These are phyloP conservation scores for Lasiodiplodia theobromae DNA, from an alignment of 2,329 filamentous ascomycete genomes.

Conservation along the genomic window DNA sequence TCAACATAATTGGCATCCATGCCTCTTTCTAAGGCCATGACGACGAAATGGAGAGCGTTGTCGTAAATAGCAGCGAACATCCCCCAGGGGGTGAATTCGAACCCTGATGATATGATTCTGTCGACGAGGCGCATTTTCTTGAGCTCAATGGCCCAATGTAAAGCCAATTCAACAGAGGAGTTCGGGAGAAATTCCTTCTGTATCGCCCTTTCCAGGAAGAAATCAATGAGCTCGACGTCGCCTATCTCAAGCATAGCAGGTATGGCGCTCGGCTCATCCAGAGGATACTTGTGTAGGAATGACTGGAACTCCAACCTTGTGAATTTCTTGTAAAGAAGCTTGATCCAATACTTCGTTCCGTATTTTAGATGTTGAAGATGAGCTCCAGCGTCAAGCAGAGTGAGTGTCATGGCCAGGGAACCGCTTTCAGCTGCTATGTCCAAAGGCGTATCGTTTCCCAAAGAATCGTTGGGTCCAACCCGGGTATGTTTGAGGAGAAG, in stretches of 20 bases:
- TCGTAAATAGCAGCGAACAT: not conserved
- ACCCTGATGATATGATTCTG: not conserved
- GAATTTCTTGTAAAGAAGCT: not conserved
- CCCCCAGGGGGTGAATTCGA: not conserved
- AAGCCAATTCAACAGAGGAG: not conserved
- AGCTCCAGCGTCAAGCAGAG: not conserved
- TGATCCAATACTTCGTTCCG: not conserved
- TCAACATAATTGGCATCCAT: not conserved
- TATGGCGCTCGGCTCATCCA: not conserved
- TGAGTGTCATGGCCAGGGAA: not conserved
- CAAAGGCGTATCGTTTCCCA: not conserved
- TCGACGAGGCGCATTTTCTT: not conserved
- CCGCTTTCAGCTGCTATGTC: not conserved
- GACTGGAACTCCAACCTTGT: not conserved
- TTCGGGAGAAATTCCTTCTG: not conserved
- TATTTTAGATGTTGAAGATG: not conserved
- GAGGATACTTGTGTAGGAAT: not conserved
- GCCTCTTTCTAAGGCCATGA: not conserved
- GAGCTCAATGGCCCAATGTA: not conserved
- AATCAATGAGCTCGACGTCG: not conserved
- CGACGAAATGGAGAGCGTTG: not conserved
- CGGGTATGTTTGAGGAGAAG: not conserved
- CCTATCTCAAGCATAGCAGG: not conserved
- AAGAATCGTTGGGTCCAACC: not conserved
- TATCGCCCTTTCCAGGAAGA: not conserved